These are phyloP conservation scores for Lepiota venenata DNA, from an alignment of 768 basidiomycete genomes.

Conservation along the genomic window DNA sequence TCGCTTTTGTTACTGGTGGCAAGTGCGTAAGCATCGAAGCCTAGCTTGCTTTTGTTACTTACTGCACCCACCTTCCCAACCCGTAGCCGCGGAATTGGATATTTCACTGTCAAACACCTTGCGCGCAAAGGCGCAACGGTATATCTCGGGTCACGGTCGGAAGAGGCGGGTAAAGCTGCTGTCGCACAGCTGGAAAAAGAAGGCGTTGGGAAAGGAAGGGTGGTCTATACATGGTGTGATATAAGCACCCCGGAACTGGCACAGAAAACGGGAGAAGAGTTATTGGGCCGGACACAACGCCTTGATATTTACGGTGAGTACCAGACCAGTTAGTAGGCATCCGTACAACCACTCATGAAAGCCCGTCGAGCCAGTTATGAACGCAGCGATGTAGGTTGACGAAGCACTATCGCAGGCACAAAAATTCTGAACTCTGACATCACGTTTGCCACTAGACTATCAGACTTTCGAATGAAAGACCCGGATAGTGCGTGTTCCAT, in stretches of 20 bases:
- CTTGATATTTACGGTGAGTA: constrained; percentile 47
- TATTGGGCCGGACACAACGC: constrained; percentile 39
- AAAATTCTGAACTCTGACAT: not conserved
- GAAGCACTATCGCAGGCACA: not conserved
- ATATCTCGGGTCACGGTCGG: constrained; percentile 47
- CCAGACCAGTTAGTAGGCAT: not conserved
- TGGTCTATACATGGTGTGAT: constrained; percentile 45
- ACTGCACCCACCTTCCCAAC: not conserved
- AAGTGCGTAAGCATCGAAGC: constrained; percentile 31
- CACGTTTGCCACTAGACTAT: not conserved
- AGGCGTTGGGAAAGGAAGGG: constrained; percentile 36
- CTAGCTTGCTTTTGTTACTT: not conserved
- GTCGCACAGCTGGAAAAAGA: constrained; percentile 39
- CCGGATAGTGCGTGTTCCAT: not conserved
- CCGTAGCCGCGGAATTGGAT: constrained; percentile 33
- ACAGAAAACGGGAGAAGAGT: constrained; percentile 35
- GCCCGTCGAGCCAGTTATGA: not conserved
- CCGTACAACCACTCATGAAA: not conserved
- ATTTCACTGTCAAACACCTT: constrained; percentile 44
- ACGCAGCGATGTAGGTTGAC: constrained; percentile 1
- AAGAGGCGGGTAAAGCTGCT: constrained; percentile 38
- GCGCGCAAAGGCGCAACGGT: constrained; percentile 50
- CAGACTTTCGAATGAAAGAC: constrained; percentile 5
- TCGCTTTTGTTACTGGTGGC: constrained; percentile 51
- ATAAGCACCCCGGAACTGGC: constrained; percentile 38